Base-by-base conservation (phyloP, 2,329 filamentous ascomycete species). In the Aquanectria penicillioides region DNA sequence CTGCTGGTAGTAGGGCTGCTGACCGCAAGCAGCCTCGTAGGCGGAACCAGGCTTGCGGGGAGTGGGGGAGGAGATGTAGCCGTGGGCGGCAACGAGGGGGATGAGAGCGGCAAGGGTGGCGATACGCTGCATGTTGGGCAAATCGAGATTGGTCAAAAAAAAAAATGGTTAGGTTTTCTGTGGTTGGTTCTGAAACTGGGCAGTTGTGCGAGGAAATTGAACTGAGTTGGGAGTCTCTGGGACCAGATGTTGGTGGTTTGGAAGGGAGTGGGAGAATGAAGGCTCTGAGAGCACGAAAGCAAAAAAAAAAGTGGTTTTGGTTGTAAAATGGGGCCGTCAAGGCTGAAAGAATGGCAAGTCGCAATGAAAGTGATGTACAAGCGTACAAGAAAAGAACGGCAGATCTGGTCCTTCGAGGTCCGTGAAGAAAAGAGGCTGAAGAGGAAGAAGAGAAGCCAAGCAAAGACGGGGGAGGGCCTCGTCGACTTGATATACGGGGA, bases 21-120 rank as follows among this genome's bases (percentile, higher is more conserved):
- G 67, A 6, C 81, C 81, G 50, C 81, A 83, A 5, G 78, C 75
- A 4, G 73, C 65, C 29, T 71, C 73, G 77, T 76, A 82, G 53
- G 79, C 79, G 2, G 73, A 53, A 6, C 80, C 81, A 13, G 78
- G 72, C 23, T 69, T 49, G 29, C 81, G 80, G n/a, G 79, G 69
- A 0, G 71, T 40, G 4, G 81, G 81, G 4, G 68, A 73, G 34
- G 70, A 73, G 71, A 83, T 73, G 64, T 77, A 76, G 57, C 81
- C 80, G 64, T 83, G 81, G 23, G 75, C 77, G 22, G 74, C 74
- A 46, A 76, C 78, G 49, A 73, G 64, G 44, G 70, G 70, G 23
- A 72, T 18, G 47, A 72, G 53, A 37, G 68, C 49, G 17, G 67
- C 61, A 57, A 72, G 64, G 40, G 63, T 54, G 51, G 63, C 62